phyloP scores from a whole-genome alignment of 2,329 filamentous ascomycete species.

The Xylariales sp. region DNA sequence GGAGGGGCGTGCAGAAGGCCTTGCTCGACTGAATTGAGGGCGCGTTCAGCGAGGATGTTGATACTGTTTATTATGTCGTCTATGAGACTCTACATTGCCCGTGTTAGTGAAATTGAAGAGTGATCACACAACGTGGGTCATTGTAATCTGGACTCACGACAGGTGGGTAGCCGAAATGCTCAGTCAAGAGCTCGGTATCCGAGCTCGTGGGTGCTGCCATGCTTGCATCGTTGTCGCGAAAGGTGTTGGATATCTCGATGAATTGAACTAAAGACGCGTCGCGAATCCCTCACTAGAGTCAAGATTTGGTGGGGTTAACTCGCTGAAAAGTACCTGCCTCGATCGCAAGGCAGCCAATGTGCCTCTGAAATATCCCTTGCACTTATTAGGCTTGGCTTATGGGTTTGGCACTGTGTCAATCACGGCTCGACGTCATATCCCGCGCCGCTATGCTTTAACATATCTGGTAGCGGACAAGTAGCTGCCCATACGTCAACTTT shows the following conservation, averaged over 20 bases:
- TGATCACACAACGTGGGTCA: constrained; percentile 5
- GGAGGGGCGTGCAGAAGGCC: constrained; percentile 73
- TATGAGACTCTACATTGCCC: constrained; percentile 65
- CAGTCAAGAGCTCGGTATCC: constrained; percentile 72
- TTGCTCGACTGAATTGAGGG: constrained; percentile 80
- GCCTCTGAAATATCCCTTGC: no score
- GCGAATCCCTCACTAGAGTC: constrained; percentile 21
- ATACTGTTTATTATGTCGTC: constrained; percentile 98
- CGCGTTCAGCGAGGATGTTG: constrained; percentile 88
- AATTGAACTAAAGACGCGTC: constrained; percentile 10
- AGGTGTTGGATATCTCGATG: no score
- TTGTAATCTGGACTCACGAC: constrained; percentile 54
- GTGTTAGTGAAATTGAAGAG: constrained; percentile 10
- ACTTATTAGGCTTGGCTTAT: no score
- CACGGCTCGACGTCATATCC: no score
- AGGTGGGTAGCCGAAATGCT: constrained; percentile 93
- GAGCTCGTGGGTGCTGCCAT: constrained; percentile 27
- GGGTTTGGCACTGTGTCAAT: no score
- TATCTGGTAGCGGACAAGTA: no score
- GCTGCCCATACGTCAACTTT: no score
- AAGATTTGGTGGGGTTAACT: constrained; percentile 25
- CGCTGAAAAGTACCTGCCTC: constrained; percentile 6
- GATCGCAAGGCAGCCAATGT: constrained; percentile 1
- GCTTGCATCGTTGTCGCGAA: constrained; percentile 28
- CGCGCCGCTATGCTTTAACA: no score